These are phyloP conservation scores for Letharia lupina DNA, from an alignment of 495 filamentous ascomycete species.

Conservation along the genomic window DNA sequence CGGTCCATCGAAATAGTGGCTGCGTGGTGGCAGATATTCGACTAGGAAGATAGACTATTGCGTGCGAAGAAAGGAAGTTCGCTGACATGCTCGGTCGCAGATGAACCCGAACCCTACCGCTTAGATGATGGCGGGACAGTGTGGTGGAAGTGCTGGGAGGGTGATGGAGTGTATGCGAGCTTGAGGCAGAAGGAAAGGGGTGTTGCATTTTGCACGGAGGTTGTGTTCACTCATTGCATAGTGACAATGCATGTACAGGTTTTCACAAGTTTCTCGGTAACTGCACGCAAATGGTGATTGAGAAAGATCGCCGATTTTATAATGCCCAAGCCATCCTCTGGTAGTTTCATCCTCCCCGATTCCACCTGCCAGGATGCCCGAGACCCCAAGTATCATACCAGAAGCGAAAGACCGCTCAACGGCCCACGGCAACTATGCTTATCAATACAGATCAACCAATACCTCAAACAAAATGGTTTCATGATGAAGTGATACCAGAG, in stretches of 20 bases:
- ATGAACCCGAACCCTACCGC: conserved; percentile 23
- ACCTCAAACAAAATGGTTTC: background rate
- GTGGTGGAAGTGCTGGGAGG: background rate
- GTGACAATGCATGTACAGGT: background rate
- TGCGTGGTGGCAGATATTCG: background rate
- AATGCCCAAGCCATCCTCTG: background rate
- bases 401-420: background rate
- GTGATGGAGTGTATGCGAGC: background rate
- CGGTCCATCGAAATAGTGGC: background rate
- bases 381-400: background rate
- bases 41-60: background rate
- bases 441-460: background rate
- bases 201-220: background rate
- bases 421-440: background rate
- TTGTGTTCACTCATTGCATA: background rate
- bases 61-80: background rate
- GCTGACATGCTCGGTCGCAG: conserved; percentile 10
- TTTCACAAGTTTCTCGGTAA: background rate
- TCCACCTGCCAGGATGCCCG: background rate
- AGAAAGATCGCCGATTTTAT: background rate
- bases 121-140: background rate
- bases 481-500: background rate
- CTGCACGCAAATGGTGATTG: background rate
- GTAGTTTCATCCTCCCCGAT: background rate
- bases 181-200: background rate